phyloP scores from a whole-genome alignment of 768 basidiomycete genomes.

The Sporobolomyces phaffii region DNA sequence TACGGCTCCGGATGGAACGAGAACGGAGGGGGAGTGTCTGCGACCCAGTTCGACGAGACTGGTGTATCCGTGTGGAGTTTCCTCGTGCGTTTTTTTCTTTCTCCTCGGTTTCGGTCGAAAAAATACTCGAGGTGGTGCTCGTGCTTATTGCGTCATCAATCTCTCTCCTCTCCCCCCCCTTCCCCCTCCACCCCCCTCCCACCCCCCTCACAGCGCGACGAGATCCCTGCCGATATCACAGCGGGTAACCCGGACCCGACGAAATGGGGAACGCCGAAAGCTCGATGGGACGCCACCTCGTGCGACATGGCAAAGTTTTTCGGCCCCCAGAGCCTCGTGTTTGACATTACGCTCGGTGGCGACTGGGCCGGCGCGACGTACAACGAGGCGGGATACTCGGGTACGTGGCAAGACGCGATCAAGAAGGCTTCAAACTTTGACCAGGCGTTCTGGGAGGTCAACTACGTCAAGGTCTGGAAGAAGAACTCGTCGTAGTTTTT shows the following conservation, averaged over 20 bases:
- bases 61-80: slow-evolving; percentile 60
- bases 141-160: too few relatives aligned
- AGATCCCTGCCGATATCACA: slow-evolving; percentile 21
- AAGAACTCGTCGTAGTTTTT: neutral
- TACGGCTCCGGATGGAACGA: slow-evolving; percentile 52
- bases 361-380: slow-evolving; percentile 23
- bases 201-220: slow-evolving; percentile 4
- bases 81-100: slow-evolving; percentile 7
- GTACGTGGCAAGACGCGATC: slow-evolving; percentile 22
- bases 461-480: slow-evolving; percentile 56
- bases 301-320: slow-evolving; percentile 19
- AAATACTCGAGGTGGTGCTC: too few relatives aligned
- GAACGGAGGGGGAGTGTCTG: slow-evolving; percentile 53
- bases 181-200: too few relatives aligned
- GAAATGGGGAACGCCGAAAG: slow-evolving; percentile 18
- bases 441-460: slow-evolving; percentile 58
- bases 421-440: slow-evolving; percentile 13
- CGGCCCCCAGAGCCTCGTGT: slow-evolving; percentile 23
- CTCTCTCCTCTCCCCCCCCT: too few relatives aligned
- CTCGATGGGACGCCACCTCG: neutral
- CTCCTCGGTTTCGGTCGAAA: neutral
- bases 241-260: slow-evolving; percentile 5
- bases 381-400: slow-evolving; percentile 2
- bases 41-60: slow-evolving; percentile 47
- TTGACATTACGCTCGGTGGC: slow-evolving; percentile 29